Conservation (phyloP, 345 rosid species). For the Odontarrhena argentea region DNA sequence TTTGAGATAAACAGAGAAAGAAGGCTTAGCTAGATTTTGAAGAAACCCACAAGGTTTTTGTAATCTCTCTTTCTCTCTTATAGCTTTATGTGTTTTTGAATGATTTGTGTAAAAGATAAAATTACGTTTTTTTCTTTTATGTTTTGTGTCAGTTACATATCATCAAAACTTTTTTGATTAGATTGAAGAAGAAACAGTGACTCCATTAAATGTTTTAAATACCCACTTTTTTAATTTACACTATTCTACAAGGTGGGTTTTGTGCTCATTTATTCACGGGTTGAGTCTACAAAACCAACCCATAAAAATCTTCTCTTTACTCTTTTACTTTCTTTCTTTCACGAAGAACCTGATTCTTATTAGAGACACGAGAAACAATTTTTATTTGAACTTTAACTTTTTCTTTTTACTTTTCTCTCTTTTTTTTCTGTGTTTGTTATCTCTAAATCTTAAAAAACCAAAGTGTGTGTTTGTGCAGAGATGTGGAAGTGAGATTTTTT, state of each 20-base stretch:
- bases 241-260: conserved; percentile 9
- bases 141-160: conserved; percentile 32
- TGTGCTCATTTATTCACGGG: conserved; percentile 25
- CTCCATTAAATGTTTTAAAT: conserved; percentile 15
- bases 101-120: background rate
- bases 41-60: conserved; percentile 18
- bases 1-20: conserved; percentile 19
- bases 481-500: conserved; percentile 24
- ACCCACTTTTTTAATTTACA: conserved; percentile 2
- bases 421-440: background rate
- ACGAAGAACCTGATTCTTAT: conserved; percentile 90
- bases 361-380: conserved; percentile 64
- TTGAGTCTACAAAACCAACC: conserved; percentile 30
- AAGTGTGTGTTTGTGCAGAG: conserved; percentile 27
- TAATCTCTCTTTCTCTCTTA: conserved; percentile 11
- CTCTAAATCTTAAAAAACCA: too few relatives aligned
- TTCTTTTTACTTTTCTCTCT: conserved; percentile 31
- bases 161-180: conserved; percentile 22
- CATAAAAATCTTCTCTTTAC: background rate
- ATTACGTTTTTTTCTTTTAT: conserved; percentile 6
- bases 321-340: conserved; percentile 41
- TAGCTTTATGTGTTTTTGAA: conserved; percentile 2
- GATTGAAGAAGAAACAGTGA: conserved; percentile 31
- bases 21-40: background rate
- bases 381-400: conserved; percentile 23